Percentiles rank a stretch among this genome's conserved stretches.
Evolutionary conservation across 2,329 filamentous ascomycete species (phyloP).

Genomic region (Metarhizium guizhouense): DNA sequence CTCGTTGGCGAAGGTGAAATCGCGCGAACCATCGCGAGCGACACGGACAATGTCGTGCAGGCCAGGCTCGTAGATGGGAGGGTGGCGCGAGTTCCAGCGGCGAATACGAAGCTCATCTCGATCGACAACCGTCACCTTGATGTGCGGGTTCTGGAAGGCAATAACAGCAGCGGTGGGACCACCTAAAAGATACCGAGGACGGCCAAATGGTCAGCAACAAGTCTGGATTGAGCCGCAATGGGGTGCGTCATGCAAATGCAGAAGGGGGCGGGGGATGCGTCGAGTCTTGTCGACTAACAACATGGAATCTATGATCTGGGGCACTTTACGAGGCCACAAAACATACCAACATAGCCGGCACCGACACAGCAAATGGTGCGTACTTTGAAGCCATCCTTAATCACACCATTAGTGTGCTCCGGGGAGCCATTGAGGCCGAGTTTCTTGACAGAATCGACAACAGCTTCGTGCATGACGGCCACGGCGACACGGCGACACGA

Average conservation of each 20-base stretch:
- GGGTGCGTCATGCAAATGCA: neutral
- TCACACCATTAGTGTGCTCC: slow-evolving; percentile 19
- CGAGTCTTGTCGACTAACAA: too few relatives aligned
- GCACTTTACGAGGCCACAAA: neutral
- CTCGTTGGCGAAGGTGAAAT: slow-evolving; percentile 31
- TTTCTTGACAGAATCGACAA: slow-evolving; percentile 21
- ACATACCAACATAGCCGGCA: slow-evolving; percentile 66
- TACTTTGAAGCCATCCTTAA: slow-evolving; percentile 26
- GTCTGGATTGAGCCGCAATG: neutral
- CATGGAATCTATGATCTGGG: neutral
- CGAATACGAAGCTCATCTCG: slow-evolving; percentile 55
- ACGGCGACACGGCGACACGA: slow-evolving; percentile 9
- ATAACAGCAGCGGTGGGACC: slow-evolving; percentile 69
- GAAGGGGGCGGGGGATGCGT: neutral
- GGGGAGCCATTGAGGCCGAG: slow-evolving; percentile 24
- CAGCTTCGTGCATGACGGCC: slow-evolving; percentile 13
- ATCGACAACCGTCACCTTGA: slow-evolving; percentile 69
- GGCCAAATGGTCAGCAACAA: neutral
- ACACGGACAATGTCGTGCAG: slow-evolving; percentile 58
- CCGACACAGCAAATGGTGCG: slow-evolving; percentile 64
- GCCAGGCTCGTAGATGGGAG: slow-evolving; percentile 70
- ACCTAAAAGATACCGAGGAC: slow-evolving; percentile 31
- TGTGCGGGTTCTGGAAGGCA: slow-evolving; percentile 61
- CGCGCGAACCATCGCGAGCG: slow-evolving; percentile 48
- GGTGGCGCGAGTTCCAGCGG: slow-evolving; percentile 63